Base-by-base conservation (phyloP, 768 basidiomycete species). In the Neoboletus brunneissimus region DNA sequence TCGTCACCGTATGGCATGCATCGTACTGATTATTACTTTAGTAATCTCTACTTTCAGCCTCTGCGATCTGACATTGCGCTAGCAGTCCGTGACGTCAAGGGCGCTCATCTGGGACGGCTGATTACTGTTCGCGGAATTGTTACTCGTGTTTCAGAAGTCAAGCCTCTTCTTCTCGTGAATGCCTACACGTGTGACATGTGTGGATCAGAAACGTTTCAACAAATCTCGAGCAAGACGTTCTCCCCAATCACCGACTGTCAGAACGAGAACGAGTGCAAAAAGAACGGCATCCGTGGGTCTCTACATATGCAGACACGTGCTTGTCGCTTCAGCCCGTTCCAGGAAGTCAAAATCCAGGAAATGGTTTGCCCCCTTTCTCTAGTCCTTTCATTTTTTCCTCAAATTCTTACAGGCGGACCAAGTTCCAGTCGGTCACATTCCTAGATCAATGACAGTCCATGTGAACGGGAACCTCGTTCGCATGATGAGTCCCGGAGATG, bases 381-480 rank as follows among this genome's bases (percentile, higher is more conserved):
- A 0, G 18, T 42, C 6, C 6, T 46, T 18, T 25, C n/a, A 11
- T 16, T 16, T n/a, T 29, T 20, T 46, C 48, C 57, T 67, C 35
- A 67, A 50, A 42, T 4, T 48, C 40, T 55, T 40, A 0, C 64
- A 94, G 94, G 91, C 96, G 25, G 96, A 98, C 67, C 97, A 99
- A 86, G 97, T 99, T 1, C 97, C 97, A 23, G 96, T 99, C 46
- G 97, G 97, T 5, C 97, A 99, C 71, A 99, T 99, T 55, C 97
- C 97, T 23, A 88, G 97, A 38, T 94, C 95, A 3, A 98, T 98
- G 97, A 94, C 94, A 0, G 73, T 97, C n/a, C 94, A 99, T 68
- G 79, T 98, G 34, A 86, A 92, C 60, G 97, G 97, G 23, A 87
- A 81, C 57, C 81, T 97, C 35, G 95, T 94, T 9, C 89, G 97